These are phyloP conservation scores for Fusarium goolgardi DNA, from an alignment of 2,329 filamentous ascomycete genomes.

Conservation along the genomic window DNA sequence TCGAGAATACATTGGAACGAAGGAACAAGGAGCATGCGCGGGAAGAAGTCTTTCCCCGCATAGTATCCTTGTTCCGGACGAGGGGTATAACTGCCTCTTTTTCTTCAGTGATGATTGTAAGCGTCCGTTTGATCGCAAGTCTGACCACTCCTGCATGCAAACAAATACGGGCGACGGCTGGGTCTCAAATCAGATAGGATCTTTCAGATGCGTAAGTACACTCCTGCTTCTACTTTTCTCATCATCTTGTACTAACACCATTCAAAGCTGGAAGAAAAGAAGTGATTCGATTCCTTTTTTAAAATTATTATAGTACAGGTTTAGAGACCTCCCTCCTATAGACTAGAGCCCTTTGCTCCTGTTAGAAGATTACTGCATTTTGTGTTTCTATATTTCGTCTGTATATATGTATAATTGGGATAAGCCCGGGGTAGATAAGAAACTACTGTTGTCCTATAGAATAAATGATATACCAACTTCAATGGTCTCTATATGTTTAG, in stretches of 20 bases:
- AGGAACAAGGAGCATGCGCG: neutral
- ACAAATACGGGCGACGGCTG: neutral
- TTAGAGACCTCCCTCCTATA: no score
- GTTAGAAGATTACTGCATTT: no score
- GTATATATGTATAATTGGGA: no score
- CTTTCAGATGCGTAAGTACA: neutral
- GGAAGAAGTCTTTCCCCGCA: neutral
- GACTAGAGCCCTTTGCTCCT: no score
- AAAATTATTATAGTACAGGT: no score
- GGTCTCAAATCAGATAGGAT: neutral
- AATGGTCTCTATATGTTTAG: no score
- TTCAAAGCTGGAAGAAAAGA: neutral
- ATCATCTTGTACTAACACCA: neutral
- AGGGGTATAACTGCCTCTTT: neutral
- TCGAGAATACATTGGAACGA: neutral
- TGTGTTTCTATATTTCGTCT: no score
- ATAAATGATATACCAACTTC: no score
- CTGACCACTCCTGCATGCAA: neutral
- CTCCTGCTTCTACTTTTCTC: neutral
- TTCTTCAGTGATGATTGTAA: neutral
- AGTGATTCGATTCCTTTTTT: neutral
- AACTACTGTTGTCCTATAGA: rapidly evolving
- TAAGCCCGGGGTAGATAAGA: no score
- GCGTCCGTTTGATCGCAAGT: neutral
- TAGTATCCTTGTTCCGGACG: neutral